phyloP scores from a whole-genome alignment of 371 early-diverging fungal genomes.

The Haplosporangium sp. region DNA sequence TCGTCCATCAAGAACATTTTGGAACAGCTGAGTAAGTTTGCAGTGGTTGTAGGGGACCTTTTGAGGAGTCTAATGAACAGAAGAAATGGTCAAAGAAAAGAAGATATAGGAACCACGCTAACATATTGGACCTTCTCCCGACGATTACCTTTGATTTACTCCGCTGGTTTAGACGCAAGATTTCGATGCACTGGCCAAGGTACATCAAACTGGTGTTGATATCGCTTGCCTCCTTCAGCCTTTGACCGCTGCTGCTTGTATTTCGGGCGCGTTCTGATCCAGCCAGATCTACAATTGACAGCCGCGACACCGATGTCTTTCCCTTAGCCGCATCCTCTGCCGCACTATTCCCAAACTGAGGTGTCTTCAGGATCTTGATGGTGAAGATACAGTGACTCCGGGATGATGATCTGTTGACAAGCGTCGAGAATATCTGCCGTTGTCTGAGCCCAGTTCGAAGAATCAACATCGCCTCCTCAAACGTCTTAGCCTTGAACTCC shows the following conservation, averaged over 20 bases:
- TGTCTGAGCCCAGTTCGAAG: conserved; percentile 70
- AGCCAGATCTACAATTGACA: conserved; percentile 96
- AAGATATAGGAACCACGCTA: neutral
- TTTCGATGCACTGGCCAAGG: conserved; percentile 90
- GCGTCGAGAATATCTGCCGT: conserved; percentile 71
- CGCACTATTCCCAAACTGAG: conserved; percentile 63
- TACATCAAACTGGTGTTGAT: conserved; percentile 96
- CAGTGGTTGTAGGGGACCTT: conserved; percentile 78
- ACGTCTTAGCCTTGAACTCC: conserved; percentile 69
- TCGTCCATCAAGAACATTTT: conserved; percentile 70
- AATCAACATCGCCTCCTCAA: conserved; percentile 72
- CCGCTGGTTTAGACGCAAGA: conserved; percentile 67
- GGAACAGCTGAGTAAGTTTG: conserved; percentile 77
- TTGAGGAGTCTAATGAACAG: conserved; percentile 52
- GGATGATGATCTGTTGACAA: conserved; percentile 71
- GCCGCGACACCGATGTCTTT: conserved; percentile 60
- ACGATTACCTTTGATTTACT: conserved; percentile 38
- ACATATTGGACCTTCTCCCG: neutral
- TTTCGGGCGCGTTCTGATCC: conserved; percentile 92
- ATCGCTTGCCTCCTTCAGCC: conserved; percentile 92
- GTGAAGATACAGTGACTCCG: conserved; percentile 82
- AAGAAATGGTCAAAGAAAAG: neutral
- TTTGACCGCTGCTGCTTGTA: conserved; percentile 84
- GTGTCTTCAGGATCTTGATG: conserved; percentile 68
- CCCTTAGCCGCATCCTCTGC: conserved; percentile 62